A percentile compares a stretch with the other conserved stretches of the same genome.
Conservation (phyloP, 208 protist genomes). For the Acanthamoeba lugdunensis region DNA sequence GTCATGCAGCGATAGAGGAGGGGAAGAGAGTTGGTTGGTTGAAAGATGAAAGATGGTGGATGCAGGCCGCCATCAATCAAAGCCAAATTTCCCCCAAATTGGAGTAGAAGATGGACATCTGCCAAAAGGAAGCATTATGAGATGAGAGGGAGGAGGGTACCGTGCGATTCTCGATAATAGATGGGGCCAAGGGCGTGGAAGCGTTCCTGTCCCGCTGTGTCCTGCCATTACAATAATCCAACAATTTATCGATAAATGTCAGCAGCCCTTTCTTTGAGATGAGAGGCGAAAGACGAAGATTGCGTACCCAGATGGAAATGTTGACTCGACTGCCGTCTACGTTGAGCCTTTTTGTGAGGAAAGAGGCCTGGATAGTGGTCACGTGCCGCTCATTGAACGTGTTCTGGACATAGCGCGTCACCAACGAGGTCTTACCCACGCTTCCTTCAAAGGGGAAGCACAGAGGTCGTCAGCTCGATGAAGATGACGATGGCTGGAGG, state of each 20-base stretch:
- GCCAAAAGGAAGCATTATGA: neutral
- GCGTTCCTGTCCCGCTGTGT: slow-evolving; percentile 92
- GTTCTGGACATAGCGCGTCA: slow-evolving; percentile 86
- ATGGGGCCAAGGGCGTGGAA: slow-evolving; percentile 92
- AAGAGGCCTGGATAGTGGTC: slow-evolving; percentile 85
- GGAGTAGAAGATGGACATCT: neutral
- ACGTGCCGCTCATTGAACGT: slow-evolving; percentile 85
- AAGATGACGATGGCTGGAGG: neutral
- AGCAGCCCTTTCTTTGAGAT: neutral
- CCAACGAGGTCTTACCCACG: slow-evolving; percentile 88
- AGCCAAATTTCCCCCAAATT: slow-evolving; percentile 52
- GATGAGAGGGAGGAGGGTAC: slow-evolving; percentile 41
- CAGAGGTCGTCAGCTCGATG: neutral
- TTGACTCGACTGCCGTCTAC: slow-evolving; percentile 80
- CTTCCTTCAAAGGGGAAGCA: slow-evolving; percentile 79
- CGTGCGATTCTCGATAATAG: slow-evolving; percentile 92
- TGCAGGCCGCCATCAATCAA: neutral
- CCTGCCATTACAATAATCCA: slow-evolving; percentile 73
- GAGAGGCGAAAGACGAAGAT: neutral
- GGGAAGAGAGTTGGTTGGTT: neutral
- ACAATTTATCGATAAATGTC: neutral
- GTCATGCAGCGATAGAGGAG: neutral
- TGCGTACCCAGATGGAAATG: slow-evolving; percentile 83
- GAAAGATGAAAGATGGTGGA: too few relatives aligned
- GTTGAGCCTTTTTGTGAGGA: slow-evolving; percentile 82